phyloP scores from a whole-genome alignment of 495 filamentous ascomycete genomes.

The Trichoderma parareesei region DNA sequence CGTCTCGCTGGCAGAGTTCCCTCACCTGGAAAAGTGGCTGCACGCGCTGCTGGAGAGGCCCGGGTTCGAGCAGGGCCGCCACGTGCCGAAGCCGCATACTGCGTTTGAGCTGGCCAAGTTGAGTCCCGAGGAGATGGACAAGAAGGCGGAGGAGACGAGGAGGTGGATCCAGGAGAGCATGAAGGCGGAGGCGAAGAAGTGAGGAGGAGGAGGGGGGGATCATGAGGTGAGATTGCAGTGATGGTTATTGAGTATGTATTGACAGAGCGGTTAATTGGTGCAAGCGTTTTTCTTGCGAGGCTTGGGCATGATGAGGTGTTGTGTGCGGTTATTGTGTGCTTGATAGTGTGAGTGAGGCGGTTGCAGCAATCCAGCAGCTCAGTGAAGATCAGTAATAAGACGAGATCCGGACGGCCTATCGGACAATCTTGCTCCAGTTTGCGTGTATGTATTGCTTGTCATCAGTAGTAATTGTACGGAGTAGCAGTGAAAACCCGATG shows the following conservation, averaged over 20 bases:
- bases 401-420: slow-evolving; percentile 5
- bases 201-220: background rate
- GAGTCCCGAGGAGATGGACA: slow-evolving; percentile 42
- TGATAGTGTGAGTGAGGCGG: too few relatives aligned
- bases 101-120: slow-evolving; percentile 42
- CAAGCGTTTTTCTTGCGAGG: too few relatives aligned
- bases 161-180: slow-evolving; percentile 59
- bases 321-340: background rate
- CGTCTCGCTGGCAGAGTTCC: slow-evolving; percentile 70
- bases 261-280: too few relatives aligned
- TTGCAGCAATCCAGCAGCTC: too few relatives aligned
- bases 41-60: slow-evolving; percentile 54
- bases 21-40: slow-evolving; percentile 57
- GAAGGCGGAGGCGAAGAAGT: slow-evolving; percentile 59
- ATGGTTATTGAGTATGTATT: background rate
- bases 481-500: background rate
- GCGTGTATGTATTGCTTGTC: too few relatives aligned
- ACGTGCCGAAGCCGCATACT: slow-evolving; percentile 65
- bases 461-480: background rate
- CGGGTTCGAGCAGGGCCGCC: slow-evolving; percentile 66
- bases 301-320: too few relatives aligned
- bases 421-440: background rate
- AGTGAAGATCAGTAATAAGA: background rate
- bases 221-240: background rate
- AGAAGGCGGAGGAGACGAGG: slow-evolving; percentile 36